These are phyloP conservation scores for Boletellus deceptivus DNA, from an alignment of 1,284 basidiomycete genomes.

Conservation along the genomic window DNA sequence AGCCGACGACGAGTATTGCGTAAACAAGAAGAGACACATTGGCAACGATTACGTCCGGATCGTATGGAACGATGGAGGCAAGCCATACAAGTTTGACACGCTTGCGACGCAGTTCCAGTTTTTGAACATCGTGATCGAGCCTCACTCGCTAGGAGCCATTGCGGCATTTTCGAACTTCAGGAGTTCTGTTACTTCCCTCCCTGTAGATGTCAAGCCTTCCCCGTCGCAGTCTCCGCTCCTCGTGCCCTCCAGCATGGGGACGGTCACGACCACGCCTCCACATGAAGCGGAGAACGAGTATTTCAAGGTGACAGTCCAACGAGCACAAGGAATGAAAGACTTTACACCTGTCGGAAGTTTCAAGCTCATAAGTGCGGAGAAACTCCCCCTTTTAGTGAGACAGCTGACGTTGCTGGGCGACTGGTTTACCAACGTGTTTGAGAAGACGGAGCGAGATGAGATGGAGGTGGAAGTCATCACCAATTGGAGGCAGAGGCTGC, in stretches of 20 bases:
- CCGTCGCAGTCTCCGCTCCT: constrained; percentile 22
- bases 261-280: constrained; percentile 1
- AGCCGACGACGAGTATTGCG: constrained; percentile 65
- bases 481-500: constrained; percentile 82
- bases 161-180: constrained; percentile 69
- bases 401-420: constrained; percentile 85
- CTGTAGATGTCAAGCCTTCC: constrained; percentile 18
- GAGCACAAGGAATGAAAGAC: constrained; percentile 83
- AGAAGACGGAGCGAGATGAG: constrained; percentile 70
- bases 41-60: constrained; percentile 96
- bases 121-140: constrained; percentile 95
- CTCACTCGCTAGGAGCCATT: constrained; percentile 83
- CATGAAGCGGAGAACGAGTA: constrained; percentile 81
- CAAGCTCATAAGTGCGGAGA: constrained; percentile 87
- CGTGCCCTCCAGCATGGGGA: constrained; percentile 10
- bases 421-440: constrained; percentile 85
- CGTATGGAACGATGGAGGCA: constrained; percentile 95
- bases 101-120: constrained; percentile 94
- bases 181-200: not conserved
- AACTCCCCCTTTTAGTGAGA: constrained; percentile 79
- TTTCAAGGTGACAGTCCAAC: constrained; percentile 88
- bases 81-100: constrained; percentile 88
- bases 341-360: constrained; percentile 89
- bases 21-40: constrained; percentile 88
- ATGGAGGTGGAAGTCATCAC: constrained; percentile 77